Conservation (phyloP, 129 eudicot genomes). For the Apium graveolens region DNA sequence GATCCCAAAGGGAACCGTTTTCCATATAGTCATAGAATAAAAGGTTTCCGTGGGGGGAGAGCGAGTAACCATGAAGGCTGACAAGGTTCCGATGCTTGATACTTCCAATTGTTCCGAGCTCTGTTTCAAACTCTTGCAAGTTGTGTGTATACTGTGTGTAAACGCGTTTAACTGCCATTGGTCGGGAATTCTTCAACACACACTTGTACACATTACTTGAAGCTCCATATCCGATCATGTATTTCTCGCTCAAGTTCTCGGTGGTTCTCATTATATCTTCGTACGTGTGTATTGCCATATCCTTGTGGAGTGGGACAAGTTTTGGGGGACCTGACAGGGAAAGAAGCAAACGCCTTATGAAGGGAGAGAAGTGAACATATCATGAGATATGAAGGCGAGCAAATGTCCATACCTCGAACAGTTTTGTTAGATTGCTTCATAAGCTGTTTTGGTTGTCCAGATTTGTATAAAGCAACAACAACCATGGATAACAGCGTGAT, state of each 20-base stretch:
- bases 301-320: conserved; percentile 77
- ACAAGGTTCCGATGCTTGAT: conserved; percentile 81
- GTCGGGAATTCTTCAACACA: conserved; percentile 61
- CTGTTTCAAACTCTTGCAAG: conserved; percentile 70
- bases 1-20: conserved; percentile 93
- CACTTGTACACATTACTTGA: conserved; percentile 94
- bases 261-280: conserved; percentile 81
- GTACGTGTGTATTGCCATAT: conserved; percentile 74
- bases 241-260: conserved; percentile 68
- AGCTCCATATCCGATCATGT: conserved; percentile 79
- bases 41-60: conserved; percentile 69
- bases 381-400: neutral
- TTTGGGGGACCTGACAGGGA: conserved; percentile 49
- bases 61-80: conserved; percentile 78
- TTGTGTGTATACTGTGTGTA: conserved; percentile 57
- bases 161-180: conserved; percentile 81
- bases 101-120: conserved; percentile 70
- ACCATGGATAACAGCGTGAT: conserved; percentile 52
- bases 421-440: conserved; percentile 35
- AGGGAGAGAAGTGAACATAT: neutral
- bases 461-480: conserved; percentile 40
- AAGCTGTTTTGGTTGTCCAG: conserved; percentile 38
- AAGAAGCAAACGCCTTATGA: neutral
- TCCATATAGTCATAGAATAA: conserved; percentile 92
- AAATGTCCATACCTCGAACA: conserved; percentile 35